phyloP scores from a whole-genome alignment of 2,329 filamentous ascomycete species.

The Hirsutella rhossiliensis region DNA sequence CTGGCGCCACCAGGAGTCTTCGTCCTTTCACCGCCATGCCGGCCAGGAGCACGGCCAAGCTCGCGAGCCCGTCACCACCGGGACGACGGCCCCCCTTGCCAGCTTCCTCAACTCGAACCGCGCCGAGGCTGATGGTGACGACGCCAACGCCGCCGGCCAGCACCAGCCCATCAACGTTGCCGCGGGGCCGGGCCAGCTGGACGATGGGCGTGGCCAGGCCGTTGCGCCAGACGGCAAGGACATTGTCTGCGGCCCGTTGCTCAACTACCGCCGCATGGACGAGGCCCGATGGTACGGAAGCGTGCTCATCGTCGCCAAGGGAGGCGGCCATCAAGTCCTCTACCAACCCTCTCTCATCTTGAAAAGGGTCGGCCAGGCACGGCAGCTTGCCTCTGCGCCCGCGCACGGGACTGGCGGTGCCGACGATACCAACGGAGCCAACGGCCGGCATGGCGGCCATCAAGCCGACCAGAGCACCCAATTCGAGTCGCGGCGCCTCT shows the following conservation, averaged over 20 bases:
- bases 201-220: slow-evolving; percentile 7
- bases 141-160: slow-evolving; percentile 17
- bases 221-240: slow-evolving; percentile 36
- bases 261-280: slow-evolving; percentile 70
- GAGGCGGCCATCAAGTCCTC: slow-evolving; percentile 49
- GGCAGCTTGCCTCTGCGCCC: slow-evolving; percentile 5
- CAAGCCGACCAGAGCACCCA: slow-evolving; percentile 24
- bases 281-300: slow-evolving; percentile 70
- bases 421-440: slow-evolving; percentile 15
- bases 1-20: slow-evolving; percentile 55
- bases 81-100: slow-evolving; percentile 38
- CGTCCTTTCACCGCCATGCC: slow-evolving; percentile 39
- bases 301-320: slow-evolving; percentile 69
- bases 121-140: slow-evolving; percentile 27
- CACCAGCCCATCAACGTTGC: slow-evolving; percentile 39
- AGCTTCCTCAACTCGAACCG: slow-evolving; percentile 44
- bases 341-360: slow-evolving; percentile 46
- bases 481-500: slow-evolving; percentile 35
- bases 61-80: slow-evolving; percentile 19
- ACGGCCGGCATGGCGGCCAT: slow-evolving; percentile 5
- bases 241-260: slow-evolving; percentile 58
- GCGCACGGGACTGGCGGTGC: slow-evolving; percentile 14
- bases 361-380: slow-evolving; percentile 26
- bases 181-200: slow-evolving; percentile 17
- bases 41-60: slow-evolving; percentile 14